Evolutionary conservation across 176 grass and related monocot genomes (phyloP).

Genomic region (Elaeis guineensis): DNA sequence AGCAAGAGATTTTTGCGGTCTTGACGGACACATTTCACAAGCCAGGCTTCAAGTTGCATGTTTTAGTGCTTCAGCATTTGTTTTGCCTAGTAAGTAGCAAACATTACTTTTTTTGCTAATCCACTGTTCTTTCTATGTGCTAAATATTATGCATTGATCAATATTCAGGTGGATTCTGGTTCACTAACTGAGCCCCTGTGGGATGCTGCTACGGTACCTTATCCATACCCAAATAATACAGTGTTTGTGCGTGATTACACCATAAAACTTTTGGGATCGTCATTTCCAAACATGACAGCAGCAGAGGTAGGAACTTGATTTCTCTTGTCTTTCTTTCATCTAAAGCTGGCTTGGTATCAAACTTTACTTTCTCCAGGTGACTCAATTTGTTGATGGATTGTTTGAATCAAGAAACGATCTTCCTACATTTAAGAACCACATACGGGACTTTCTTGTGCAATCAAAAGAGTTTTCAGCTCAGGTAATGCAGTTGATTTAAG

Average conservation of each 20-base stretch:
- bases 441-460: slow-evolving; percentile 93
- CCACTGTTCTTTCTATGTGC: slow-evolving; percentile 5
- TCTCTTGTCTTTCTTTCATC: background rate
- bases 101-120: background rate
- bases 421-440: slow-evolving; percentile 89
- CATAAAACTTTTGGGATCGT: slow-evolving; percentile 82
- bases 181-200: slow-evolving; percentile 80
- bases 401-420: slow-evolving; percentile 83
- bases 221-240: slow-evolving; percentile 73
- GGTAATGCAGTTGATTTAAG: slow-evolving; percentile 25
- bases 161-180: slow-evolving; percentile 70
- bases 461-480: slow-evolving; percentile 98
- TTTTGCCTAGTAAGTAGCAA: slow-evolving; percentile 67
- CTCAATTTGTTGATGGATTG: slow-evolving; percentile 83
- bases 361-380: slow-evolving; percentile 44
- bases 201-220: slow-evolving; percentile 60
- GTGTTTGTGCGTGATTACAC: slow-evolving; percentile 97
- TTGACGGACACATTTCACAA: slow-evolving; percentile 99
- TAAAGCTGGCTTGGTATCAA: background rate
- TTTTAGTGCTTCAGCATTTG: slow-evolving; percentile 92
- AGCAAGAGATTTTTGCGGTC: slow-evolving; percentile 98
- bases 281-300: slow-evolving; percentile 96
- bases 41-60: slow-evolving; percentile 97
- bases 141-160: background rate
- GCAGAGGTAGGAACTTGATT: slow-evolving; percentile 42